These are phyloP conservation scores for Marchantia paleacea DNA, from an alignment of 225 moss, liverwort and hornwort genomes.

Conservation along the genomic window DNA sequence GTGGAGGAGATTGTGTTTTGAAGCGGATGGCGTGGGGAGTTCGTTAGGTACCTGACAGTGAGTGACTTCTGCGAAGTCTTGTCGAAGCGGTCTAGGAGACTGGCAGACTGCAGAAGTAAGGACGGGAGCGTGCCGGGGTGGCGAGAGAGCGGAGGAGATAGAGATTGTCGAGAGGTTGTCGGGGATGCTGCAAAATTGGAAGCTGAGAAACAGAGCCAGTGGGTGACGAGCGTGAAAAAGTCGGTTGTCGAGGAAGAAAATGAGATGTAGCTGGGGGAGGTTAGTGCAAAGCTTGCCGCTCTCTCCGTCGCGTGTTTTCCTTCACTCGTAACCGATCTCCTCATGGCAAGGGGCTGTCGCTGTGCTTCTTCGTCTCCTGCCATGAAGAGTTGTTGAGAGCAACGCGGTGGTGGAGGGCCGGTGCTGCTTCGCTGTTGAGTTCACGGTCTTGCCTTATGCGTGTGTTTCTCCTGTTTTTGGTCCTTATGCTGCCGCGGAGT, in stretches of 20 bases:
- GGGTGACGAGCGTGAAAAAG: neutral
- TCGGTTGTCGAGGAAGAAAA: neutral
- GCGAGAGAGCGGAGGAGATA: neutral
- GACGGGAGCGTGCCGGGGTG: neutral
- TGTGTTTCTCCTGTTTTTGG: neutral
- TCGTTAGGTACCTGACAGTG: neutral
- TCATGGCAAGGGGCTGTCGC: neutral
- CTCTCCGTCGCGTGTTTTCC: neutral
- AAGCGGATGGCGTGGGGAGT: neutral
- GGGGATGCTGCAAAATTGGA: neutral
- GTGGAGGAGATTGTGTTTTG: neutral
- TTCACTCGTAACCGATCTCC: neutral
- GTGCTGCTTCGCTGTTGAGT: neutral
- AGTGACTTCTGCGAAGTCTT: neutral
- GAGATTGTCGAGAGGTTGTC: neutral
- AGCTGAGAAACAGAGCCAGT: neutral
- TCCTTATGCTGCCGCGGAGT: conserved; percentile 18
- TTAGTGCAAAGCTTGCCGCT: neutral
- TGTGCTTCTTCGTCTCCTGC: neutral
- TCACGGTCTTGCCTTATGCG: neutral
- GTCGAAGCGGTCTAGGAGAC: neutral
- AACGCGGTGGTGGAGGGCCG: neutral
- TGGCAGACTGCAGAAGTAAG: neutral
- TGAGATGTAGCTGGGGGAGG: neutral
- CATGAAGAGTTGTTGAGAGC: conserved; percentile 4